These are phyloP conservation scores for Hymenotorrendiella dingleyae DNA, from an alignment of 2,329 filamentous ascomycete genomes.

Conservation along the genomic window DNA sequence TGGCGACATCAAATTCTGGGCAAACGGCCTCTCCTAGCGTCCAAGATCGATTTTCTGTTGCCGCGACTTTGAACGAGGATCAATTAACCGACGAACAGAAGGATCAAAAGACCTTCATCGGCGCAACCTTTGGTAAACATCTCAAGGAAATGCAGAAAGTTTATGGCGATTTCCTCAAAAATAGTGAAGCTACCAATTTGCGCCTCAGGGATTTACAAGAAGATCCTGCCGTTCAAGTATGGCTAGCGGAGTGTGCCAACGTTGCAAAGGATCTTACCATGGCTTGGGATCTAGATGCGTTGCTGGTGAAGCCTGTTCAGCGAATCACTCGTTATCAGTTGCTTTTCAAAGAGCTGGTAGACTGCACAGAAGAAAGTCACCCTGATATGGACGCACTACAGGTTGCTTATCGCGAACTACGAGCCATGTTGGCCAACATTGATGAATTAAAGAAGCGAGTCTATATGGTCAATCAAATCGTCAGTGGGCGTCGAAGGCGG, in stretches of 20 bases:
- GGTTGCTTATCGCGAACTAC: slow-evolving; percentile 45
- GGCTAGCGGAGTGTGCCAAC: slow-evolving; percentile 88
- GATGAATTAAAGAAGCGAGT: slow-evolving; percentile 95
- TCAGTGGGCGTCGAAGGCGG: slow-evolving; percentile 63
- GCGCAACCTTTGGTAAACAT: slow-evolving; percentile 34
- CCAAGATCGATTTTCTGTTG: slow-evolving; percentile 21
- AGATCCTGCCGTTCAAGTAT: slow-evolving; percentile 64
- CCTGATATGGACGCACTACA: slow-evolving; percentile 68
- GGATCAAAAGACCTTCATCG: slow-evolving; percentile 28
- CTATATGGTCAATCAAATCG: slow-evolving; percentile 84
- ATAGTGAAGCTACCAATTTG: slow-evolving; percentile 57
- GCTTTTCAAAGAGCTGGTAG: slow-evolving; percentile 71
- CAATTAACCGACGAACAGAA: slow-evolving; percentile 26
- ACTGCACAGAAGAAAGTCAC: slow-evolving; percentile 74
- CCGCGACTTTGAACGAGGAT: slow-evolving; percentile 21
- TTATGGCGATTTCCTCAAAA: slow-evolving; percentile 58
- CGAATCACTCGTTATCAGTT: slow-evolving; percentile 91
- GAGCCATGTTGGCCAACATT: slow-evolving; percentile 73
- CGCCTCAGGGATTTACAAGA: slow-evolving; percentile 57
- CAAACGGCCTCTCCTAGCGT: slow-evolving; percentile 10
- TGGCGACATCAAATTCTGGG: slow-evolving; percentile 3
- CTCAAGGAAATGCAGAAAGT: slow-evolving; percentile 55
- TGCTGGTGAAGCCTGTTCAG: slow-evolving; percentile 97
- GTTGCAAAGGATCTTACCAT: slow-evolving; percentile 88
- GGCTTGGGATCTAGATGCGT: slow-evolving; percentile 90